These are phyloP conservation scores for Populus simonii DNA, from an alignment of 345 rosid species.

Conservation along the genomic window DNA sequence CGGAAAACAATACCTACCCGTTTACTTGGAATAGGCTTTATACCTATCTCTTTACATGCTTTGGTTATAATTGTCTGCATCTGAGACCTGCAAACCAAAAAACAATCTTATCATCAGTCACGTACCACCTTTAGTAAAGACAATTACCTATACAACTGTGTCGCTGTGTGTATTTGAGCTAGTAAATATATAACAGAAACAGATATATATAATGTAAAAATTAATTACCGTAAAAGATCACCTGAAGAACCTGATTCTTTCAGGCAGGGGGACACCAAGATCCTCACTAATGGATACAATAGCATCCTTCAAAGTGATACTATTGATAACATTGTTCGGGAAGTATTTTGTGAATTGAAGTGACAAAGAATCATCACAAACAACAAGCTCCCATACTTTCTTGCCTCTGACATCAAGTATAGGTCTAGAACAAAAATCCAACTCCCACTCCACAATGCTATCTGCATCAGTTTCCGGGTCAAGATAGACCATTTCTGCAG, in stretches of 20 bases:
- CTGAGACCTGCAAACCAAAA: constrained; percentile 59
- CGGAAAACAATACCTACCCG: constrained; percentile 45
- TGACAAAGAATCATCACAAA: constrained; percentile 78
- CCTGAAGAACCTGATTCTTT: constrained; percentile 88
- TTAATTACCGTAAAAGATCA: constrained; percentile 5
- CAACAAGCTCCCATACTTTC: constrained; percentile 92
- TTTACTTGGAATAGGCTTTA: constrained; percentile 82
- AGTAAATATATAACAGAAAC: not conserved
- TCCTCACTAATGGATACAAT: constrained; percentile 57
- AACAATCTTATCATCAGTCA: not conserved
- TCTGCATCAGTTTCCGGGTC: constrained; percentile 73
- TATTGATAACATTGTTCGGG: constrained; percentile 88
- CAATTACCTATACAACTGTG: not conserved
- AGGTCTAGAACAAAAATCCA: constrained; percentile 94
- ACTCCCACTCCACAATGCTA: constrained; percentile 78
- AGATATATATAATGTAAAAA: not conserved
- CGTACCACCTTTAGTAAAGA: not conserved
- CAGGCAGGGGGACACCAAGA: constrained; percentile 70
- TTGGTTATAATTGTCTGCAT: constrained; percentile 92
- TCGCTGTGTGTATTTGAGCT: not conserved
- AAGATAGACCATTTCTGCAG: constrained; percentile 69
- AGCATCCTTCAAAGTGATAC: constrained; percentile 79
- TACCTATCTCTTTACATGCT: constrained; percentile 77
- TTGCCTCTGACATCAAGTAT: constrained; percentile 86
- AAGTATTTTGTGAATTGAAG: constrained; percentile 86